phyloP scores from a whole-genome alignment of 1,139 yeast species.

The Yamadazyma blattariae region DNA sequence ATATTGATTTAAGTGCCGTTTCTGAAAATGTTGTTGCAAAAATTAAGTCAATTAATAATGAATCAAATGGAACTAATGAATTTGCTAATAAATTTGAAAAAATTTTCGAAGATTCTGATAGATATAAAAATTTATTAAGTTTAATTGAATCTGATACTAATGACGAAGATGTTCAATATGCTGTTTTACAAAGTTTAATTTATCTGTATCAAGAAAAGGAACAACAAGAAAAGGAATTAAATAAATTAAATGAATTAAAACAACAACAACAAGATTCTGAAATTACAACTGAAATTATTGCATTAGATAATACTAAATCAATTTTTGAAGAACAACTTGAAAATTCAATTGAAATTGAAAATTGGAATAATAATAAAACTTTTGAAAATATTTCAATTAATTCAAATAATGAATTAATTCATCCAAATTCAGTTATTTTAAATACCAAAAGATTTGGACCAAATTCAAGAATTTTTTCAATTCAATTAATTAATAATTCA shows the following conservation, averaged over 20 bases:
- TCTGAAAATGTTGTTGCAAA: slow-evolving; percentile 17
- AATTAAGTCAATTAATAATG: slow-evolving; percentile 18
- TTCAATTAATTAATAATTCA: slow-evolving; percentile 28
- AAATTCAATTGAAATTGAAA: slow-evolving; percentile 1
- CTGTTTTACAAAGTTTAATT: slow-evolving; percentile 19
- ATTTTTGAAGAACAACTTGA: background rate
- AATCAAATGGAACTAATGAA: slow-evolving; percentile 15
- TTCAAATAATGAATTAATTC: background rate
- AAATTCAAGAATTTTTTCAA: slow-evolving; percentile 23
- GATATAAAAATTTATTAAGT: slow-evolving; percentile 21
- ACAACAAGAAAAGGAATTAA: background rate
- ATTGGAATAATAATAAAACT: background rate
- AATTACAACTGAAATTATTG: background rate
- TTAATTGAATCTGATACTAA: slow-evolving; percentile 12
- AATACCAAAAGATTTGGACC: slow-evolving; percentile 19
- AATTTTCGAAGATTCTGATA: slow-evolving; percentile 23
- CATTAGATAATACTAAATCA: background rate
- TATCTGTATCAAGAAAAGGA: slow-evolving; percentile 4
- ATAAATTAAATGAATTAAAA: background rate
- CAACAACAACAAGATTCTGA: background rate
- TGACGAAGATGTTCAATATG: slow-evolving; percentile 22
- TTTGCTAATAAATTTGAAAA: slow-evolving; percentile 22
- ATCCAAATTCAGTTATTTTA: slow-evolving; percentile 10
- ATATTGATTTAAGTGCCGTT: slow-evolving; percentile 27
- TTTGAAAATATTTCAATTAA: background rate